Percentiles rank a stretch among this genome's conserved stretches.
Conservation (phyloP, 352 stramenopile species). For the Pythium sukuiense region DNA sequence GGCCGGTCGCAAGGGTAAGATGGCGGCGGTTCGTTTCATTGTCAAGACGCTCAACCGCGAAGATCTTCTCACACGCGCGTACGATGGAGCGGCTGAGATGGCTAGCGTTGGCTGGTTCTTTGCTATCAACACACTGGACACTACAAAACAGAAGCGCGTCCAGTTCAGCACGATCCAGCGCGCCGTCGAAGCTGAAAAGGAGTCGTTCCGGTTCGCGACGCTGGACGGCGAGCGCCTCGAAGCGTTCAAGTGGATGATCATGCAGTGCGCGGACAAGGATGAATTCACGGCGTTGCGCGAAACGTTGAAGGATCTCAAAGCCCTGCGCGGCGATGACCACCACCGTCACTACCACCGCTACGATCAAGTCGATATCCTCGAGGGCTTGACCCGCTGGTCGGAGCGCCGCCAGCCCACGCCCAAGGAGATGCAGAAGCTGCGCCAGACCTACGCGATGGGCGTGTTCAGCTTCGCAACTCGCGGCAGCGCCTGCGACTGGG, state of each 20-base stretch:
- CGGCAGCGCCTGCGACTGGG: not conserved
- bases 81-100: conserved; percentile 1
- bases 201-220: not conserved
- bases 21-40: not conserved
- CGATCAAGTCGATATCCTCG: not conserved
- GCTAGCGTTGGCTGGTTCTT: not conserved
- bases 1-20: not conserved
- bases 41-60: not conserved
- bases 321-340: not conserved
- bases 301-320: not conserved
- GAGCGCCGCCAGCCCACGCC: not conserved
- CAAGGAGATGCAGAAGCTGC: not conserved
- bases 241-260: conserved; percentile 1
- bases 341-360: not conserved
- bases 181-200: not conserved
- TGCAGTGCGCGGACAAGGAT: not conserved
- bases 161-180: not conserved
- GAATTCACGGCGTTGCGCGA: not conserved
- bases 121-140: not conserved
- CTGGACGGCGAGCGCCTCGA: not conserved
- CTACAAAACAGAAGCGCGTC: not conserved
- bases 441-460: not conserved
- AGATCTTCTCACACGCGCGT: not conserved
- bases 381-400: not conserved
- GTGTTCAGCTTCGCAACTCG: not conserved